Base-by-base conservation (phyloP, 2,329 filamentous ascomycete genomes). In the Colletotrichum navitas region DNA sequence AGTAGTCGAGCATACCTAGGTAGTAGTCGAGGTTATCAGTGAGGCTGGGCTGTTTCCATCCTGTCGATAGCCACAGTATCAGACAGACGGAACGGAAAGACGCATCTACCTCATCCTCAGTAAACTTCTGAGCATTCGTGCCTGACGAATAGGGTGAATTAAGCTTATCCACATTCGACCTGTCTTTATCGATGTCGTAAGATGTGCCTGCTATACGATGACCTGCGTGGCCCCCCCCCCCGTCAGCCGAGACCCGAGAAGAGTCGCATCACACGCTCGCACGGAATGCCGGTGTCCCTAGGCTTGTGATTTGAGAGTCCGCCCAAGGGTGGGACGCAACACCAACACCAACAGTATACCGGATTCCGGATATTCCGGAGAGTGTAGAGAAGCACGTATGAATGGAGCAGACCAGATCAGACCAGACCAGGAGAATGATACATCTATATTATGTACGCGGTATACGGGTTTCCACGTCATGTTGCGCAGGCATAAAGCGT, bases 401-500 rank as follows among this genome's bases (percentile, higher is more conserved):
- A 10, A 55, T n/a, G 52, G 52, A 36, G 32, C 18, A 55, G 51
- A 36, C 21, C 32, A 10, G 11, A 8, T 11, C n/a, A n/a, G 11
- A 21, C 2, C 29, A 29, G 29, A 29, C 29, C 29, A 29, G 29
- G 29, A 39, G 24, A 36, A 21, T 14, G 29, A 21, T 6, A 43
- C n/a, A n/a, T n/a, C n/a, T n/a, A n/a, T n/a, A n/a, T n/a, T n/a
- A 16, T 2, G 12, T 41, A 41, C 12, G 36, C 36, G 12, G 36
- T n/a, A 26, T 24, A 29, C 32, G n/a, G 58, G 29, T 45, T 26
- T 26, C n/a, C 34, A 64, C 51, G 49, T 64, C 62, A 56, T 47
- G 36, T 64, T 36, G 62, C 51, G n/a, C 62, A 51, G 41, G 52
- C 32, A 71, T 49, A 55, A 51, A 68, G 68, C 58, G 64, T 68